These are phyloP conservation scores for Annulohypoxylon maeteangense DNA, from an alignment of 495 filamentous ascomycete species.

Conservation along the genomic window DNA sequence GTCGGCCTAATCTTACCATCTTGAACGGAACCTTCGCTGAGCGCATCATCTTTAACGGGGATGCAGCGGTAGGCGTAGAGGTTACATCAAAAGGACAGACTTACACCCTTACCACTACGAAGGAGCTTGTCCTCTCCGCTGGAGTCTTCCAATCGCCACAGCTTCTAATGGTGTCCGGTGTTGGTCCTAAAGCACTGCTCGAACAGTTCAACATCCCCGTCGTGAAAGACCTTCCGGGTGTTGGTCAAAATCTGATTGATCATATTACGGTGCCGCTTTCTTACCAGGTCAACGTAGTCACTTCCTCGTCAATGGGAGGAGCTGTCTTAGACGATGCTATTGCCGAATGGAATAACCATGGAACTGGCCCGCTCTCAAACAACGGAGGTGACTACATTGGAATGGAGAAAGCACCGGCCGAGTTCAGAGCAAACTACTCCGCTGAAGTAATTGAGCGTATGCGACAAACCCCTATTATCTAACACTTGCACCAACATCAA, in stretches of 20 bases:
- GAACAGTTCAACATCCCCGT: slow-evolving; percentile 53
- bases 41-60: slow-evolving; percentile 48
- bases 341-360: slow-evolving; percentile 30
- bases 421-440: slow-evolving; percentile 20
- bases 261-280: slow-evolving; percentile 50
- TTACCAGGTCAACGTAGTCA: slow-evolving; percentile 44
- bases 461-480: slow-evolving; percentile 42
- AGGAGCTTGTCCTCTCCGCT: slow-evolving; percentile 61
- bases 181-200: slow-evolving; percentile 56
- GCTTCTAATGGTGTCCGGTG: slow-evolving; percentile 64
- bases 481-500: slow-evolving; percentile 47
- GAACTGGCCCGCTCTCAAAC: slow-evolving; percentile 53
- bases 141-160: slow-evolving; percentile 63
- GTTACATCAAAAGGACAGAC: slow-evolving; percentile 28
- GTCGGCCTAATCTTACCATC: background rate
- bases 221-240: slow-evolving; percentile 56
- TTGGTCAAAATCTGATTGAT: slow-evolving; percentile 61
- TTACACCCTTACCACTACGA: slow-evolving; percentile 36
- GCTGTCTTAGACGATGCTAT: slow-evolving; percentile 10
- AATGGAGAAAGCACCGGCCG: slow-evolving; percentile 63
- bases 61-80: slow-evolving; percentile 29
- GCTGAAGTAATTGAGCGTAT: slow-evolving; percentile 27
- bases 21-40: background rate
- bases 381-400: slow-evolving; percentile 55
- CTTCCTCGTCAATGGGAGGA: slow-evolving; percentile 28